Evolutionary conservation across 2,329 filamentous ascomycete genomes (phyloP).

Genomic region (Hyphodiscus sp.): DNA sequence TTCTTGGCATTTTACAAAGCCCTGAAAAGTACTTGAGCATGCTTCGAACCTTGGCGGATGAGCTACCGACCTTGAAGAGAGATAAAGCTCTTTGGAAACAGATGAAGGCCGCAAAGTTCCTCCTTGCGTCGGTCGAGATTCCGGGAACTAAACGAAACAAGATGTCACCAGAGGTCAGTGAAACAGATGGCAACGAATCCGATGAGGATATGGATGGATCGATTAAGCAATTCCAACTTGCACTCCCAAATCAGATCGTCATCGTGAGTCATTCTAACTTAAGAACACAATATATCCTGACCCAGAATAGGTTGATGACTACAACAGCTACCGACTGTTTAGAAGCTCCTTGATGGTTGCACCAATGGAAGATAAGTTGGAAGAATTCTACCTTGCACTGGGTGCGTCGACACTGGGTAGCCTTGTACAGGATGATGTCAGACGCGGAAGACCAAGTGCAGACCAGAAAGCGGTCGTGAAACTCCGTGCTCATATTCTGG

Average conservation of each 20-base stretch:
- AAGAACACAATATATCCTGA: slow-evolving; percentile 1
- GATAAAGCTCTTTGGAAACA: slow-evolving; percentile 72
- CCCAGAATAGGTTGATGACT: slow-evolving; percentile 60
- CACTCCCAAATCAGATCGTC: slow-evolving; percentile 64
- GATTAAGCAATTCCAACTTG: slow-evolving; percentile 59
- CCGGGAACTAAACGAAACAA: slow-evolving; percentile 19
- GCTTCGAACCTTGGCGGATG: slow-evolving; percentile 73
- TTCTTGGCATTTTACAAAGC: slow-evolving; percentile 73
- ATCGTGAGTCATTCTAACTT: slow-evolving; percentile 36
- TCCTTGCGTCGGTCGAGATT: slow-evolving; percentile 78
- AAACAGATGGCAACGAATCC: slow-evolving; percentile 34
- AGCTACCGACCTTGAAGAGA: slow-evolving; percentile 60
- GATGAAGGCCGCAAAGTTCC: slow-evolving; percentile 68
- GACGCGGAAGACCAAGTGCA: slow-evolving; percentile 50
- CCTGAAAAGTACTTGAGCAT: slow-evolving; percentile 83
- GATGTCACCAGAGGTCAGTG: slow-evolving; percentile 10
- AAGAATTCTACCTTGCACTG: slow-evolving; percentile 76
- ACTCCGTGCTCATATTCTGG: slow-evolving; percentile 75
- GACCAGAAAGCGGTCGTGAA: slow-evolving; percentile 64
- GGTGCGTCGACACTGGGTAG: slow-evolving; percentile 71
- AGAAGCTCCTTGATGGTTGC: slow-evolving; percentile 78
- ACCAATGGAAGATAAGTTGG: slow-evolving; percentile 81
- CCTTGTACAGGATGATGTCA: slow-evolving; percentile 71
- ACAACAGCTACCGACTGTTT: slow-evolving; percentile 83
- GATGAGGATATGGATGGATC: slow-evolving; percentile 38